Evolutionary conservation across 2,329 filamentous ascomycete species (phyloP).

Genomic region (Aspergillus neoniger): DNA sequence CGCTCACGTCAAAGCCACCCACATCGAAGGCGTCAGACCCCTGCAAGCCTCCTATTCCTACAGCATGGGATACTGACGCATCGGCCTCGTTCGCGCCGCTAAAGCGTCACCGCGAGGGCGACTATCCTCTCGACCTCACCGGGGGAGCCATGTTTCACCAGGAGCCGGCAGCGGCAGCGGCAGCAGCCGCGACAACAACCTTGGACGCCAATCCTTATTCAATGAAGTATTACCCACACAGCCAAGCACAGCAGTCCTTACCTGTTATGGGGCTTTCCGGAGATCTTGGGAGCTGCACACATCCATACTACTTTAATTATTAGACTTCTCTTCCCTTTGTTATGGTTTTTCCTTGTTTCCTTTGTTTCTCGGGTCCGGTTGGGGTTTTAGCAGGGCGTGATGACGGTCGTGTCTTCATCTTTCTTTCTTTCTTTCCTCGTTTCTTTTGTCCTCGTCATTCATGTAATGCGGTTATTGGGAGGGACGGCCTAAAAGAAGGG

Average conservation of each 20-base stretch:
- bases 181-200: not conserved
- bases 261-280: constrained; percentile 20
- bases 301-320: constrained; percentile 34
- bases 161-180: constrained; percentile 4
- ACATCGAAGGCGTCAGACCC: not conserved
- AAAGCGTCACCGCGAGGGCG: not conserved
- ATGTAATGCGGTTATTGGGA: not conserved
- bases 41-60: constrained; percentile 8
- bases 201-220: constrained; percentile 17
- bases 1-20: constrained; percentile 3
- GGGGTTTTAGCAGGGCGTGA: not conserved
- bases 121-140: constrained; percentile 13
- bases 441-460: not conserved
- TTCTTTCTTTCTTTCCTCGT: not conserved
- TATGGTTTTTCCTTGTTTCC: not conserved
- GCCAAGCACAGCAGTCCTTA: constrained; percentile 10
- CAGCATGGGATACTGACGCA: constrained; percentile 16
- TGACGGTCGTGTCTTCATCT: not conserved
- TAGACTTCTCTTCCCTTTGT: constrained; percentile 10
- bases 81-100: constrained; percentile 15
- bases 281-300: constrained; percentile 21
- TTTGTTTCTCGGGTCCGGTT: constrained; percentile 3
- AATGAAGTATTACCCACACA: constrained; percentile 20
- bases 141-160: constrained; percentile 12
- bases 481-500: not conserved